Conservation (phyloP, 768 basidiomycete species). For the Pisolithus microcarpus region DNA sequence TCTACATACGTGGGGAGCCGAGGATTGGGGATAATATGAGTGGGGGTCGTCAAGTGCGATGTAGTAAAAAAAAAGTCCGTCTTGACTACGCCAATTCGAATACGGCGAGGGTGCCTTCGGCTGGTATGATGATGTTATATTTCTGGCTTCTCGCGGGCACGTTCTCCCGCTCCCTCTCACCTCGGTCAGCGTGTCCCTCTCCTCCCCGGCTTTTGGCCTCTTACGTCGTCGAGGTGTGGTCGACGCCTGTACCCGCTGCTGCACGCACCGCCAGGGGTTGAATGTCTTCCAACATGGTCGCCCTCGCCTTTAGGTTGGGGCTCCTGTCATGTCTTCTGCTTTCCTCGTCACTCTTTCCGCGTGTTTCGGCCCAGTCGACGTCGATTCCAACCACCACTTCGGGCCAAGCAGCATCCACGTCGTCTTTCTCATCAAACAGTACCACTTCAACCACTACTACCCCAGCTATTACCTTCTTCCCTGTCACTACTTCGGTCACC, state of each 20-base stretch:
- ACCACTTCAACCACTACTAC: slow-evolving; percentile 16
- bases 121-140: neutral
- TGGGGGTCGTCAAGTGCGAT: neutral
- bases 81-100: no score
- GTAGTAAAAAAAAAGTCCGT: no score
- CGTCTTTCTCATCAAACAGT: slow-evolving; percentile 7
- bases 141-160: neutral
- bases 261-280: neutral
- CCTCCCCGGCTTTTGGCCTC: neutral
- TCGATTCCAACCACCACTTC: slow-evolving; percentile 10
- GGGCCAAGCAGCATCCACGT: slow-evolving; percentile 15
- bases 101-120: no score
- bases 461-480: slow-evolving; percentile 43
- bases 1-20: neutral
- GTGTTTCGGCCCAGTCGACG: slow-evolving; percentile 34
- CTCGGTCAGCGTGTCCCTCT: no score
- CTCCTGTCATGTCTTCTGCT: slow-evolving; percentile 17
- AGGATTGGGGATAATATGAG: neutral
- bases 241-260: no score
- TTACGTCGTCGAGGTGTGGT: neutral
- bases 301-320: slow-evolving; percentile 1
- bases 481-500: slow-evolving; percentile 47
- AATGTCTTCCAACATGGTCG: slow-evolving; percentile 9
- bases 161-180: neutral
- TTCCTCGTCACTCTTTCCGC: slow-evolving; percentile 23